Base-by-base conservation (phyloP, 331 rosid species). In the Spiraea crenata region DNA sequence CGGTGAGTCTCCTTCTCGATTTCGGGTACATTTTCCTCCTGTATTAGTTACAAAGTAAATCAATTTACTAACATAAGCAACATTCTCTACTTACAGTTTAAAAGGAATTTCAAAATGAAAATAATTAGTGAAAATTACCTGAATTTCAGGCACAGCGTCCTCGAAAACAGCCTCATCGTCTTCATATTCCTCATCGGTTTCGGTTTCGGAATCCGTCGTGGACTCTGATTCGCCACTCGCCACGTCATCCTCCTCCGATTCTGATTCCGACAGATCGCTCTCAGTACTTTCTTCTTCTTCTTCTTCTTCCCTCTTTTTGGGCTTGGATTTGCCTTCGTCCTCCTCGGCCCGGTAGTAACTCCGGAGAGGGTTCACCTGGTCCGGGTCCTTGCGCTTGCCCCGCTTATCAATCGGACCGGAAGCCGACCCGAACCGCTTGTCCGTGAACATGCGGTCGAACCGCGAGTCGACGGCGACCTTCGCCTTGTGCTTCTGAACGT, bases 401-500 rank as follows among this genome's bases (percentile, higher is more conserved):
- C 97, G 82, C 86, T 93, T 93, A 79, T 93, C 93, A 5, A 87
- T 63, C 46, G 96, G 88, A 15, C 93, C 90, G 19, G 93, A 82
- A n/a, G 92, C 81, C 16, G 96, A 59, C 11, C 19, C 25, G 75
- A 93, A 93, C 9, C 79, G 79, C 79, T 76, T 78, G 17, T 93
- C 83, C 19, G 81, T 77, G 69, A 93, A 90, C 77, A 90, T 69
- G 45, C 83, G 80, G 11, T 84, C 45, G 73, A 93, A 93, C 4
- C 98, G 96, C 42, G 93, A 83, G 55, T 93, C 98, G 49, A 93
- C 88, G 19, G 82, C 82, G 25, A 88, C 93, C 79, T 90, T 88
- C 0, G 88, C 74, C 70, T 79, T 74, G 48, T 70, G 89, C 81
- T 78, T 90, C 1, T 92, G 93, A 34, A 77, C 88, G 35, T 87